Conservation (phyloP, 2,329 filamentous ascomycete genomes). For the Penicillium palitans region DNA sequence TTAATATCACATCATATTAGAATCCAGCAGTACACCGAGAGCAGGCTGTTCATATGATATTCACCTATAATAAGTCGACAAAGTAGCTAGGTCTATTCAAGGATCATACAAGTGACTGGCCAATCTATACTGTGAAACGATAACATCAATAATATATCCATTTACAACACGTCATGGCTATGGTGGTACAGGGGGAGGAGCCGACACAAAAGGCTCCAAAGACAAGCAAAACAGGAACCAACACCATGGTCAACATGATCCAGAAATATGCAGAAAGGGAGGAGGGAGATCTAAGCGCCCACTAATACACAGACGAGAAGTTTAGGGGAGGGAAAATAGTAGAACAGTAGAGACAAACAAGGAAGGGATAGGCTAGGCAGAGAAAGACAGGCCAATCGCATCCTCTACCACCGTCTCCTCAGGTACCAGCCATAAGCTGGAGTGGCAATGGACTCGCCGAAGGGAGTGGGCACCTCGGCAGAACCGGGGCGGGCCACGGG, state of each 20-base stretch:
- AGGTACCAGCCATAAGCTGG: constrained; percentile 95
- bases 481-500: constrained; percentile 81
- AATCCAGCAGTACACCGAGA: neutral
- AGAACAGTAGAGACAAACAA: constrained; percentile 23
- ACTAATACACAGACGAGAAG: constrained; percentile 38
- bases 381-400: constrained; percentile 10
- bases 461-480: constrained; percentile 84
- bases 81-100: neutral
- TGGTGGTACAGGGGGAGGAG: constrained; percentile 25
- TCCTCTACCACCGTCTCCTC: constrained; percentile 64
- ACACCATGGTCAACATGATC: constrained; percentile 30
- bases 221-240: constrained; percentile 27
- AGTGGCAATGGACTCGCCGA: constrained; percentile 67
- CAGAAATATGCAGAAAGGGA: constrained; percentile 26
- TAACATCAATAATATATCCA: constrained; percentile 19
- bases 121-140: neutral
- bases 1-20: neutral
- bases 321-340: constrained; percentile 3
- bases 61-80: neutral
- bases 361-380: constrained; percentile 13
- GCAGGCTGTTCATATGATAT: neutral
- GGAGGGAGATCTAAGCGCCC: constrained; percentile 29
- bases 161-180: constrained; percentile 29
- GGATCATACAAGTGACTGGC: neutral
- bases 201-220: constrained; percentile 13